phyloP scores from a whole-genome alignment of 148 eudicot genomes.

The Cornus florida region DNA sequence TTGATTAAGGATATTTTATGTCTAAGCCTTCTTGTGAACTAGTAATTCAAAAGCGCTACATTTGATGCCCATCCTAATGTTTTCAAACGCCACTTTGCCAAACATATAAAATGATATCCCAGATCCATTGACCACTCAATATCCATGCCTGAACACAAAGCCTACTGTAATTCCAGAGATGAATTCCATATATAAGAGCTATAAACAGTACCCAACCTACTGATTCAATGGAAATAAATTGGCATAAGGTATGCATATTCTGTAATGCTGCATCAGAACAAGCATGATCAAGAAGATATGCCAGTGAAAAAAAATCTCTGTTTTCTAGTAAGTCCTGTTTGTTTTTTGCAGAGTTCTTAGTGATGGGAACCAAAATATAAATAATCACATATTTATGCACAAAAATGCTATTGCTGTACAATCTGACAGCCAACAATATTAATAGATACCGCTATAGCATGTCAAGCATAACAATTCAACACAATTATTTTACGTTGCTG shows the following conservation, averaged over 20 bases:
- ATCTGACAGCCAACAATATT: too few species aligned
- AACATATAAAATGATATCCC: background rate
- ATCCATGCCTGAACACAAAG: background rate
- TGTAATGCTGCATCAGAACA: background rate
- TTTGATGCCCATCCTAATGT: background rate
- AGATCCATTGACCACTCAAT: background rate
- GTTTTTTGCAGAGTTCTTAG: too few species aligned
- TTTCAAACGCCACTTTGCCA: too few species aligned
- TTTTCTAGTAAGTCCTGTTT: too few species aligned
- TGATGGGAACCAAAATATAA: too few species aligned
- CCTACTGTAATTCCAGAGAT: too few species aligned
- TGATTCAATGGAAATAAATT: background rate
- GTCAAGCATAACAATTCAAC: background rate
- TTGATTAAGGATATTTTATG: background rate
- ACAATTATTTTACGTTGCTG: background rate
- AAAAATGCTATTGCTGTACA: too few species aligned
- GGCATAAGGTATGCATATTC: background rate
- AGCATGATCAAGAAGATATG: too few species aligned
- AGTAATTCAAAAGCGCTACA: background rate
- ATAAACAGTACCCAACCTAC: background rate
- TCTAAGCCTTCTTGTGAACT: background rate
- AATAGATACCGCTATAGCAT: background rate
- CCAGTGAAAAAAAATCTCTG: too few species aligned
- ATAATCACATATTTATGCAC: too few species aligned
- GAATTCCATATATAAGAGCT: background rate